phyloP scores from a whole-genome alignment of 345 rosid species.

The Jatropha curcas region DNA sequence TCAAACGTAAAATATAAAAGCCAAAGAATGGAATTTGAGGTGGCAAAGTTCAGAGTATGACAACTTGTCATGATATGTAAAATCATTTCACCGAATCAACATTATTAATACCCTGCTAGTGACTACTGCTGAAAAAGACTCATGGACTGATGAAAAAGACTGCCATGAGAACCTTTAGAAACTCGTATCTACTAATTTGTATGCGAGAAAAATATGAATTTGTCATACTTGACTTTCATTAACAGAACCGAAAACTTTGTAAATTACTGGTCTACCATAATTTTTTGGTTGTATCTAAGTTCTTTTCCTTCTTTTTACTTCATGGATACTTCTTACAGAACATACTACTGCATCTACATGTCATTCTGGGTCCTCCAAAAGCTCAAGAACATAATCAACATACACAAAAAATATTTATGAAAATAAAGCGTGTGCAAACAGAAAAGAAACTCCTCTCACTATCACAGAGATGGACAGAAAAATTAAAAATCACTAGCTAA shows the following conservation, averaged over 20 bases:
- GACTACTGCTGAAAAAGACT: no score
- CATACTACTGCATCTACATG: not conserved
- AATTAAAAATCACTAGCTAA: not conserved
- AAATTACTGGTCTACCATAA: not conserved
- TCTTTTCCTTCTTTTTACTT: not conserved
- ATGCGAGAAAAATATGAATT: no score
- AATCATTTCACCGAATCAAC: not conserved
- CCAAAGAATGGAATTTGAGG: not conserved
- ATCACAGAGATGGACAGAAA: not conserved
- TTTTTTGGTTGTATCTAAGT: not conserved
- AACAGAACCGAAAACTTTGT: no score
- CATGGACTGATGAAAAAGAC: not conserved
- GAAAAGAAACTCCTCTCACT: not conserved
- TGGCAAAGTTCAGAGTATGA: not conserved
- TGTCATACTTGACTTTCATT: not conserved
- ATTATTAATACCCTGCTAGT: no score
- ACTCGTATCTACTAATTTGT: not conserved
- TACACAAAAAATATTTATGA: not conserved
- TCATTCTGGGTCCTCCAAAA: not conserved
- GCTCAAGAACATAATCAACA: not conserved
- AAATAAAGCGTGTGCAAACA: not conserved
- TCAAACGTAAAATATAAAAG: not conserved
- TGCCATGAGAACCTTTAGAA: not conserved
- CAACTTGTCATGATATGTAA: not conserved
- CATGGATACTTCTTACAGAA: no score